phyloP scores from a whole-genome alignment of 352 stramenopile species.

The Phytophthora europaea region DNA sequence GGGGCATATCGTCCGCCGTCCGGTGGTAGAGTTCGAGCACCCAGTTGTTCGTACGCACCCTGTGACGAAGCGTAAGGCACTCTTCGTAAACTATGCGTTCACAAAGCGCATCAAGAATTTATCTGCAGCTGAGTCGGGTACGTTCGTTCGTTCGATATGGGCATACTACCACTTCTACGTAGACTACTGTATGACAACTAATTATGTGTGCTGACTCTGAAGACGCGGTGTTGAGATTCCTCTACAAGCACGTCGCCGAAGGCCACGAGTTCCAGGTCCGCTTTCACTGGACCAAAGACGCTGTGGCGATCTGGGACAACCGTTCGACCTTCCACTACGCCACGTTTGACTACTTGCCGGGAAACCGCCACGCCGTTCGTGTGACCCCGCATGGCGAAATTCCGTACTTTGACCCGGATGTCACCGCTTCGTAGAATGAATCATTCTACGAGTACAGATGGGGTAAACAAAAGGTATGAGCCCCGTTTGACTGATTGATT shows the following conservation, averaged over 20 bases:
- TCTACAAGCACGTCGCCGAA: slow-evolving; percentile 18
- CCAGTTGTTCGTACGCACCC: slow-evolving; percentile 57
- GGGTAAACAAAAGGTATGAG: no score
- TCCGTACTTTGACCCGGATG: slow-evolving; percentile 12
- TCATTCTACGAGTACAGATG: no score
- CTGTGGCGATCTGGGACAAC: slow-evolving; percentile 19
- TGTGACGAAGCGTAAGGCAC: slow-evolving; percentile 16
- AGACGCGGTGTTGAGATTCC: slow-evolving; percentile 9
- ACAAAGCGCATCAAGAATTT: slow-evolving; percentile 19
- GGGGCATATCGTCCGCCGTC: slow-evolving; percentile 41
- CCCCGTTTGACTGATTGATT: no score
- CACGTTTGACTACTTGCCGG: slow-evolving; percentile 18
- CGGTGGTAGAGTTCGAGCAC: slow-evolving; percentile 48
- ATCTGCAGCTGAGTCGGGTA: slow-evolving; percentile 14
- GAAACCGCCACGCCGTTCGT: slow-evolving; percentile 18
- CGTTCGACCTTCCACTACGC: slow-evolving; percentile 16
- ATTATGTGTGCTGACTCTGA: background rate
- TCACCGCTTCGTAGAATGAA: background rate
- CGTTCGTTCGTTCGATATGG: background rate
- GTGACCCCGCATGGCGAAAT: slow-evolving; percentile 14
- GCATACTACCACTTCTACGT: background rate
- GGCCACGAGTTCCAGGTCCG: slow-evolving; percentile 18
- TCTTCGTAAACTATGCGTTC: slow-evolving; percentile 18
- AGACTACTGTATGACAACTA: background rate
- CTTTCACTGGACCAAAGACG: slow-evolving; percentile 16